Base-by-base conservation (phyloP, 2,329 filamentous ascomycete genomes). In the Colletotrichum graminicola region DNA sequence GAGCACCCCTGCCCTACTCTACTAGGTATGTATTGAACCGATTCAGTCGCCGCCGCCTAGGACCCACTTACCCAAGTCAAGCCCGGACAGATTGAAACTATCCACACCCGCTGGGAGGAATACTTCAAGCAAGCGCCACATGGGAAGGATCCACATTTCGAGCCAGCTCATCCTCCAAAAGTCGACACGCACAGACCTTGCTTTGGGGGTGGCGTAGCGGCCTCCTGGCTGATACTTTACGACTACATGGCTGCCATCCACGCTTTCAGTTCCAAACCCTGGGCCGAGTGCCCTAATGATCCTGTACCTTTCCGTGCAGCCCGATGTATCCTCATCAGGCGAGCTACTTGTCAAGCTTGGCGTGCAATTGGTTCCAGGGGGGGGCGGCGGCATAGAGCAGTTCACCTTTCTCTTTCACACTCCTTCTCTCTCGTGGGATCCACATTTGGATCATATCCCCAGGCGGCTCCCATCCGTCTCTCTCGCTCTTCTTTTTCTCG, bases 381-480 rank as follows among this genome's bases (percentile, higher is more conserved):
- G 60, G 60, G 56, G 54, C 54, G 41, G 59, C 34, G 34, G 49
- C 23, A 69, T 59, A 64, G 65, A 69, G 57, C 66, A 69, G 69
- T 72, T 72, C 66, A 66, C 60, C 64, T 65, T 45, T 45, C 21
- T 4, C 43, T 41, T 14, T n/a, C 43, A 8, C 41, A 11, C 47
- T 51, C 45, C 10, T 11, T 51, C 32, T 14, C 52, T 55, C 45
- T 52, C 34, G 60, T 56, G 52, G 36, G 39, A 45, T 26, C 45
- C 54, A 47, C 65, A 32, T 57, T 57, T 65, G 41, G 51, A 57
- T 57, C 62, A 65, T 43, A 45, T 62, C 62, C 55, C 65, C 49
- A 72, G 65, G 69, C 66, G 65, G 65, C 69, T 68, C 69, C 68
- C 49, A 63, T 63, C 68, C 67, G 63, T 67, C 67, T 71, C 26